Percentiles rank a stretch among this genome's conserved stretches.
These are phyloP conservation scores for Brassica napus DNA, from an alignment of 345 rosid genomes.

Conservation along the genomic window Da-Ae NC_063434.1:2249001-2249500, in stretches of 20 bases:
- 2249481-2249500: slow-evolving; percentile 89
- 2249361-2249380: slow-evolving; percentile 17
- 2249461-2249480: slow-evolving; percentile 95
- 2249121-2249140: slow-evolving; percentile 12
- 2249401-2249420: slow-evolving; percentile 66
- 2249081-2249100: slow-evolving; percentile 11
- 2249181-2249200: slow-evolving; percentile 41
- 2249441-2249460: slow-evolving; percentile 83
- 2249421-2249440: slow-evolving; percentile 64
- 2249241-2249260: slow-evolving; percentile 36
- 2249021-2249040: not conserved
- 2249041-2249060: slow-evolving; percentile 15
- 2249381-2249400: slow-evolving; percentile 76
- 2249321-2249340: slow-evolving; percentile 4
- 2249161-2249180: slow-evolving; percentile 46
- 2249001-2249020: not conserved
- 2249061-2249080: slow-evolving; percentile 13
- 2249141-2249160: slow-evolving; percentile 13
- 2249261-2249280: slow-evolving; percentile 22
- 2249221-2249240: slow-evolving; percentile 40
- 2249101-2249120: not conserved
- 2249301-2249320: slow-evolving; percentile 40
- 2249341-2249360: slow-evolving; percentile 28
- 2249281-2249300: slow-evolving; percentile 21
- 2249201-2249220: slow-evolving; percentile 47